Base-by-base conservation (phyloP, 768 basidiomycete genomes). In the Podaxis sp. region DNA sequence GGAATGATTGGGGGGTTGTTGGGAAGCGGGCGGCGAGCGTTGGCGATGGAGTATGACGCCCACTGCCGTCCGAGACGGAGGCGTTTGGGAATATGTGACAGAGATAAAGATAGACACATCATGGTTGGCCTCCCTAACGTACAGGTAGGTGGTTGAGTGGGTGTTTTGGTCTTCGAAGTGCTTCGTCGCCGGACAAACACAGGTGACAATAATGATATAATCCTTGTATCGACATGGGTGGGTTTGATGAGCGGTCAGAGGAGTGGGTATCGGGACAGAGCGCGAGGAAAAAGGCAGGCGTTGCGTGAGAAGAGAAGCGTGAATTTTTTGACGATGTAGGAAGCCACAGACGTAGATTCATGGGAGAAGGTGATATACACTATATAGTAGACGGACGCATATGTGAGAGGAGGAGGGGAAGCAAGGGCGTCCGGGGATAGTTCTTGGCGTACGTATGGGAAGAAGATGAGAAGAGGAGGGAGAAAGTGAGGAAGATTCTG, bases 11-110 rank as follows among this genome's bases (percentile, higher is more conserved):
- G 8, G 54, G 38, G 33, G 6, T 26, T 22, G 19, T 9, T 24
- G 26, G 54, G 54, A 40, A 39, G 58, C 58, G 15, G 11, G 40
- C 22, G 30, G 19, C n/a, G 38, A n/a, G 22, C 42, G 26, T 44
- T 57, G 26, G 39, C 24, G 59, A 39, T 60, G 51, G 4, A 60
- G 22, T 56, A 40, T 59, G 48, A 30, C 59, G 48, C 48, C 51
- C 44, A 46, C n/a, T 46, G 44, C 44, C 49, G 59, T 60, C 59
- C 59, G 59, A 60, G 59, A 60, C 59, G 59, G 59, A 60, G 36
- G 38, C 26, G 33, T 46, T 60, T 57, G 40, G 59, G 49, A 52
- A 39, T 17, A n/a, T 52, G 36, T 60, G 57, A 48, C 57, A 36
- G 48, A 22, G 36, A 28, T 40, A 60, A 36, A 59, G 49, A 59